Evolutionary conservation across 2,329 filamentous ascomycete genomes (phyloP).

Genomic region (Ophiostoma sp.): DNA sequence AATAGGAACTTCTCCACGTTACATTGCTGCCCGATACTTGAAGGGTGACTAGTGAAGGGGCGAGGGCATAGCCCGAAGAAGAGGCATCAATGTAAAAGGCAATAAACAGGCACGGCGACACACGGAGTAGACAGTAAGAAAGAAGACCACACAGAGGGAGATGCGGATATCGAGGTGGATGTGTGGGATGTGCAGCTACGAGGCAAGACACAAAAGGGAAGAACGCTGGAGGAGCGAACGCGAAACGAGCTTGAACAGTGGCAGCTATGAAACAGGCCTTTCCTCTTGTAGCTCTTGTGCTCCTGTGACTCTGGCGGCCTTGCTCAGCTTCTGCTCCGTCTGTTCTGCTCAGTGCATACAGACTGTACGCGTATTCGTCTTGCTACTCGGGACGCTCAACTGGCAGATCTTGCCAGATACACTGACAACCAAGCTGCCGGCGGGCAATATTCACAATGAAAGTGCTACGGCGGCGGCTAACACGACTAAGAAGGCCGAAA

Average conservation of each 20-base stretch:
- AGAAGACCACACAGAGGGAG: neutral
- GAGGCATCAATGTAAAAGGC: neutral
- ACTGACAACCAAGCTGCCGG: too few species aligned
- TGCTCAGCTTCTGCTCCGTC: too few species aligned
- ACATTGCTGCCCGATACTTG: slow-evolving; percentile 7
- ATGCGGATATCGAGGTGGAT: neutral
- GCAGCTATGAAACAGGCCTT: too few species aligned
- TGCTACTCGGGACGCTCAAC: neutral
- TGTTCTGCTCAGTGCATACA: neutral
- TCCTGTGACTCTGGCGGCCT: too few species aligned
- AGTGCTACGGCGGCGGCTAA: neutral
- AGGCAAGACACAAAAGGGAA: too few species aligned
- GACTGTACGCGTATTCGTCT: neutral
- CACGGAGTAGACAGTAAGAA: neutral
- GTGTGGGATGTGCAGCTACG: neutral
- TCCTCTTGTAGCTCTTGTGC: too few species aligned
- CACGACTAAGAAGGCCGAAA: neutral
- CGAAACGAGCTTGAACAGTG: too few species aligned
- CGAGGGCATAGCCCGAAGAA: neutral
- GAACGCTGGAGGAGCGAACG: too few species aligned
- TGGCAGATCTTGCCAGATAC: neutral
- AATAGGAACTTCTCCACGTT: neutral
- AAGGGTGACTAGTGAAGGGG: neutral
- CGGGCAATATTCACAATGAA: too few species aligned
- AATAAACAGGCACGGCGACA: neutral